Base-by-base conservation (phyloP, 371 early-diverging fungal species). In the Mortierella sp. region DNA sequence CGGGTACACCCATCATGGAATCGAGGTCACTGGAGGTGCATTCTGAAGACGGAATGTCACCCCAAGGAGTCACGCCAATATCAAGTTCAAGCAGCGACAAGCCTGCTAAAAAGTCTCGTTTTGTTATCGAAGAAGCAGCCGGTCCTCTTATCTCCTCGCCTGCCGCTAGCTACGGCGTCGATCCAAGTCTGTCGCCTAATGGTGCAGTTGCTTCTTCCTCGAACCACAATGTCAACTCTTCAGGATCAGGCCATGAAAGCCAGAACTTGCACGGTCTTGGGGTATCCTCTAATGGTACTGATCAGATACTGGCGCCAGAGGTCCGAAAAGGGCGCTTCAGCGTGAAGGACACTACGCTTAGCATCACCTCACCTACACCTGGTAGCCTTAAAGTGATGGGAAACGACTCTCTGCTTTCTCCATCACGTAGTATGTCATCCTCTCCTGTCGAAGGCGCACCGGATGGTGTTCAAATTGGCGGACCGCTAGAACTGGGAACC, bases 41-140 rank as follows among this genome's bases (percentile, higher is more conserved):
- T 21, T 34, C 44, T 1, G 65, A 72, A 14, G 66, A 72, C 32
- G 64, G 59, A n/a, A 2, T 42, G 19, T 50, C 51, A 30, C 39
- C 56, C 26, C 61, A 43, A 21, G 48, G 23, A n/a, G 58, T 37
- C 15, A 61, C 51, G 1, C 50, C 67, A 24, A 34, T 50, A 12
- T 64, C 72, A 19, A 58, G 49, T 23, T 56, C 48, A 28, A 32
- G 58, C 4, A 49, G 60, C 9, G 68, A 64, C 17, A 69, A 69
- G 49, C 65, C 78, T 1, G 23, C 62, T 24, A 64, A 58, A 39
- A 85, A 83, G 61, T 87, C 86, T 31, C 79, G 86, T 9, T 87
- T 87, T 75, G 84, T 87, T 5, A 76, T 87, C 41, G 83, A 84
- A 49, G 85, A 85, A 31, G 15, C 61, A 11, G 27, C 48, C 21